Conservation (phyloP, 495 filamentous ascomycete species). For the Podospora pseudocomata region DNA sequence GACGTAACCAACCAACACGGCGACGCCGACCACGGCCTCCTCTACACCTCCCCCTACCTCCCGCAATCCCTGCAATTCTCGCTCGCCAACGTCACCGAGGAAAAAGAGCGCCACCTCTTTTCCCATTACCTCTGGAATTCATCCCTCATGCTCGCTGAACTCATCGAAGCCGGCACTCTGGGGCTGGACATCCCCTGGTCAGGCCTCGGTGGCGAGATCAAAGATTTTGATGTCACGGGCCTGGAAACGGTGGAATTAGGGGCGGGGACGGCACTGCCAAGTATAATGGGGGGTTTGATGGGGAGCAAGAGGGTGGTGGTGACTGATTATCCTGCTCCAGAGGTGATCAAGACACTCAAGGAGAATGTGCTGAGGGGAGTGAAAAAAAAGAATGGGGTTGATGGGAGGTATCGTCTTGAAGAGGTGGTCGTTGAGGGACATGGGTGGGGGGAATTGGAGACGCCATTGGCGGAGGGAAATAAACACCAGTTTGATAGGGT, state of each 20-base stretch:
- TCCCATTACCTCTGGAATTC: slow-evolving; percentile 87
- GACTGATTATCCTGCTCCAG: slow-evolving; percentile 72
- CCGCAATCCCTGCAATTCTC: slow-evolving; percentile 42
- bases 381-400: slow-evolving; percentile 17
- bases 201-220: neutral
- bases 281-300: slow-evolving; percentile 61
- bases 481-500: slow-evolving; percentile 60
- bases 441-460: slow-evolving; percentile 64
- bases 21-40: slow-evolving; percentile 60
- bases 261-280: slow-evolving; percentile 70
- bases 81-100: slow-evolving; percentile 53
- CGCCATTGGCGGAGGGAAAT: slow-evolving; percentile 51
- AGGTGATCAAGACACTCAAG: slow-evolving; percentile 57
- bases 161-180: slow-evolving; percentile 52
- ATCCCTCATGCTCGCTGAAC: slow-evolving; percentile 66
- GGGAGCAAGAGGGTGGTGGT: slow-evolving; percentile 61
- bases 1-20: slow-evolving; percentile 72
- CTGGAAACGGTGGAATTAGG: slow-evolving; percentile 50
- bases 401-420: neutral
- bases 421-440: slow-evolving; percentile 58
- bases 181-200: slow-evolving; percentile 14
- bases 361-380: slow-evolving; percentile 52
- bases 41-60: slow-evolving; percentile 62
- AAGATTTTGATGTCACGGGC: slow-evolving; percentile 34
- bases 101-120: slow-evolving; percentile 62